These are phyloP conservation scores for Fagus sylvatica DNA, from an alignment of 306 rosid species.

Conservation along the genomic window DNA sequence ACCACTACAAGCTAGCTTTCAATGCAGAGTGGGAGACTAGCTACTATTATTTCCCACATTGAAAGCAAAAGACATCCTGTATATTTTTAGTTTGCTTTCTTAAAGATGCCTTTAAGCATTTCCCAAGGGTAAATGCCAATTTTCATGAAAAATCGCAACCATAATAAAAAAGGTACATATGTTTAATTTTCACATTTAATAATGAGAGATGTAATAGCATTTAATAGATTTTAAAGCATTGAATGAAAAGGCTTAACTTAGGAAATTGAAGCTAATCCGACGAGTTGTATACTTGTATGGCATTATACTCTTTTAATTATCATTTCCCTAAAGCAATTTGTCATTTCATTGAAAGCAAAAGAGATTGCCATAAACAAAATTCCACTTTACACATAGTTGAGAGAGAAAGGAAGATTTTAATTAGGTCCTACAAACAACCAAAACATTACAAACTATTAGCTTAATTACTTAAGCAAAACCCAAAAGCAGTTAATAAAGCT, in stretches of 20 bases:
- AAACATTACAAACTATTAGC: conserved; percentile 37
- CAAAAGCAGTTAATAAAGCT: conserved; percentile 25
- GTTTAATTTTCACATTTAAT: not conserved
- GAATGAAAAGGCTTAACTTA: not conserved
- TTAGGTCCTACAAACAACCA: conserved; percentile 43
- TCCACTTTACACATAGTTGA: conserved; percentile 49
- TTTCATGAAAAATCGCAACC: not conserved
- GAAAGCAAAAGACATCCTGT: conserved; percentile 9
- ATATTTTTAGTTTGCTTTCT: conserved; percentile 21
- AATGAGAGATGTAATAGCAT: not conserved
- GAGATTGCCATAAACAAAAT: conserved; percentile 28
- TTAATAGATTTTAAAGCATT: not conserved
- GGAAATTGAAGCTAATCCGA: not conserved
- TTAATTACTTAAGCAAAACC: conserved; percentile 31
- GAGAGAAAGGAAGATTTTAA: conserved; percentile 35
- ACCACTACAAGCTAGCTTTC: not conserved
- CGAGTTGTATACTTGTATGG: not conserved
- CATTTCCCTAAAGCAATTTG: not conserved
- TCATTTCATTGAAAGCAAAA: conserved; percentile 3
- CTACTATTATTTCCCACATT: not conserved
- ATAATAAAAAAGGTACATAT: not conserved
- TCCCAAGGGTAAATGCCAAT: not conserved
- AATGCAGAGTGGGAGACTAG: conserved; percentile 12
- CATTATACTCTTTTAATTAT: not conserved
- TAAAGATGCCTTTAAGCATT: conserved; percentile 3